phyloP scores from a whole-genome alignment of 1,284 basidiomycete genomes.

The Pseudozyma hubeiensis region DNA sequence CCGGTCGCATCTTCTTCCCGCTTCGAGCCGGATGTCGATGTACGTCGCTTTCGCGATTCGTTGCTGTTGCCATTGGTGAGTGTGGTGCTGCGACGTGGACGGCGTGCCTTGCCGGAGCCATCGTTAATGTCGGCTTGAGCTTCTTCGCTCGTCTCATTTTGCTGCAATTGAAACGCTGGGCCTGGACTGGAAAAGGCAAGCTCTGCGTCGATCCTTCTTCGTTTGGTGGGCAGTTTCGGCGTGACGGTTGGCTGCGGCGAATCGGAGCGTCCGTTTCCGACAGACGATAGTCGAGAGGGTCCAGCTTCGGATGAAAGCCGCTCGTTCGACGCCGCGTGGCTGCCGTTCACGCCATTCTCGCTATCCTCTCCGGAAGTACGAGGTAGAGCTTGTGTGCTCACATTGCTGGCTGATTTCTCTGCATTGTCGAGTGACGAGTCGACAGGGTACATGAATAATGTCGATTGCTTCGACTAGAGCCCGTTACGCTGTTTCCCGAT shows the following conservation, averaged over 20 bases:
- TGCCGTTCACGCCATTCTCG: constrained; percentile 14
- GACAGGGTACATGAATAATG: constrained; percentile 42
- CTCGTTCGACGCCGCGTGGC: neutral
- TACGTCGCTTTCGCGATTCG: constrained; percentile 10
- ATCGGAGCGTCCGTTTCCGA: constrained; percentile 14
- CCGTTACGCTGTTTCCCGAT: constrained; percentile 6
- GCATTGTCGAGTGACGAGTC: constrained; percentile 28
- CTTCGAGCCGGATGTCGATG: constrained; percentile 5
- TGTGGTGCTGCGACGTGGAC: constrained; percentile 29
- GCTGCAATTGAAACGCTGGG: constrained; percentile 53
- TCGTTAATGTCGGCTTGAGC: constrained; percentile 16
- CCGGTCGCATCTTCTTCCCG: constrained; percentile 7
- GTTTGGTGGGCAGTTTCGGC: constrained; percentile 37
- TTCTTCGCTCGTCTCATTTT: constrained; percentile 3
- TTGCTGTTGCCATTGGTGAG: constrained; percentile 14
- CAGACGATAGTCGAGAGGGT: constrained; percentile 18
- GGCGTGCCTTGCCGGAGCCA: constrained; percentile 20
- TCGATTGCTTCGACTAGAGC: constrained; percentile 10
- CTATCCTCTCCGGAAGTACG: constrained; percentile 1
- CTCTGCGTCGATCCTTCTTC: constrained; percentile 56
- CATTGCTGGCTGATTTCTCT: constrained; percentile 27
- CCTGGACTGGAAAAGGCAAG: constrained; percentile 64
- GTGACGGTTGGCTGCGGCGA: constrained; percentile 18
- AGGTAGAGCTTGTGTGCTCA: constrained; percentile 20
- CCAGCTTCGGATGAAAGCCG: constrained; percentile 17